Evolutionary conservation across 805 yeast genomes (phyloP), one percentile per base, ranked within the genome.

Genomic region (Candida tammaniensis): DNA sequence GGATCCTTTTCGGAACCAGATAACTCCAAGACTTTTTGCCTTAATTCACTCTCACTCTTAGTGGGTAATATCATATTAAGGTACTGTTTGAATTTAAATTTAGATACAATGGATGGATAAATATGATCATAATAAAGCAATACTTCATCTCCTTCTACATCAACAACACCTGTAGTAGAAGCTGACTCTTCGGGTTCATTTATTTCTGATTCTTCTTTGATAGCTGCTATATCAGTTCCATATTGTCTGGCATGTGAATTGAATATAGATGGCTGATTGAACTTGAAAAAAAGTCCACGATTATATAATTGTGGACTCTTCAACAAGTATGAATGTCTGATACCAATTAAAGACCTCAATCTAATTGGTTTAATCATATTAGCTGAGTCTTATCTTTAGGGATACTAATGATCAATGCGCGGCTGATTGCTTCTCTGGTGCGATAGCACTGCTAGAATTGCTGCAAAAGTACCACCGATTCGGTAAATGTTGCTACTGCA

Each of bases 91-190:
- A 55, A 30, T 12, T 44, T 36, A 31, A 55, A 42, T 22, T 40
- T 40, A n/a, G 66, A 51, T 3, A 52, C 38, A 24, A 56, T 43
- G 22, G 55, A 39, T 11, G 68, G 63, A 36, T 55, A 64, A 7
- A 66, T 46, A 28, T 58, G 59, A 38, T 64, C 70, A 35, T 53
- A 64, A 40, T 64, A 67, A 9, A 66, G 33, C 11, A 66, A 51
- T 8, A 61, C 53, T 28, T 67, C 70, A 17, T 44, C 47, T 8
- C 49, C 44, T 39, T 55, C 51, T 22, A 49, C 44, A 36, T 67
- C 70, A 36, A 67, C 55, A 1, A 66, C 68, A 4, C 73, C 73
- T 1, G 73, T 67, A 3, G 64, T 48, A 7, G 52, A 46, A 2
- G 70, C 62, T 3, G 68, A 56, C 11, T 37, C 44, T 23, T 62